These are phyloP conservation scores for Physcomitrium patens DNA, from an alignment of 225 moss, liverwort and hornwort genomes.

Conservation along the genomic window DNA sequence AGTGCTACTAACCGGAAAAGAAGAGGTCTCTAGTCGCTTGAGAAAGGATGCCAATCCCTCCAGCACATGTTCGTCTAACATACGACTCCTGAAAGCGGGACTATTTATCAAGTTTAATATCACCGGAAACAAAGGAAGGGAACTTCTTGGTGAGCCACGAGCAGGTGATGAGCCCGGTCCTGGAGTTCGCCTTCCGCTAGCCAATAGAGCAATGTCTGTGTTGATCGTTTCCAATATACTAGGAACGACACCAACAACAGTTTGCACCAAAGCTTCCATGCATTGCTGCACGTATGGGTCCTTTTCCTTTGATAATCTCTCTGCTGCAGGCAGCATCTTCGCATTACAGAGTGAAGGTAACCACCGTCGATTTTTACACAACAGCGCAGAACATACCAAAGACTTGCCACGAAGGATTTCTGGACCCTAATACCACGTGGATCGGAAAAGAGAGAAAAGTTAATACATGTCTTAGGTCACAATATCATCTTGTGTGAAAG, in stretches of 20 bases:
- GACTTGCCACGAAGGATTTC: constrained; percentile 83
- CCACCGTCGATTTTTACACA: constrained; percentile 62
- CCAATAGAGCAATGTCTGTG: constrained; percentile 54
- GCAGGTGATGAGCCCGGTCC: constrained; percentile 46
- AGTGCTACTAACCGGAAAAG: constrained; percentile 53
- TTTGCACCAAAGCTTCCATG: constrained; percentile 75
- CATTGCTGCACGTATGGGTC: constrained; percentile 74
- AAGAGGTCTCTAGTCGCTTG: constrained; percentile 64
- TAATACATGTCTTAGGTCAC: background rate
- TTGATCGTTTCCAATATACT: constrained; percentile 72
- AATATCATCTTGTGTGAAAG: background rate
- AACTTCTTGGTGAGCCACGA: constrained; percentile 61
- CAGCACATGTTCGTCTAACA: constrained; percentile 60
- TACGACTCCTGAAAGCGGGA: constrained; percentile 63
- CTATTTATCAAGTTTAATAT: constrained; percentile 73
- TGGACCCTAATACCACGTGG: constrained; percentile 41
- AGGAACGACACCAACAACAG: constrained; percentile 63
- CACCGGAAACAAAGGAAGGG: constrained; percentile 77
- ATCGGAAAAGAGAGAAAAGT: background rate
- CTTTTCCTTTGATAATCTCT: constrained; percentile 72
- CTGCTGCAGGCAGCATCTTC: constrained; percentile 70
- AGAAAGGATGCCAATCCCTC: constrained; percentile 60
- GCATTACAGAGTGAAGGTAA: constrained; percentile 81
- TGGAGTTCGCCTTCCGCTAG: constrained; percentile 52
- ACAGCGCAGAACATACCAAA: constrained; percentile 39